Evolutionary conservation across 345 rosid species (phyloP), one percentile per base, ranked within the genome.

Genomic region (Corymbia maculata): DNA sequence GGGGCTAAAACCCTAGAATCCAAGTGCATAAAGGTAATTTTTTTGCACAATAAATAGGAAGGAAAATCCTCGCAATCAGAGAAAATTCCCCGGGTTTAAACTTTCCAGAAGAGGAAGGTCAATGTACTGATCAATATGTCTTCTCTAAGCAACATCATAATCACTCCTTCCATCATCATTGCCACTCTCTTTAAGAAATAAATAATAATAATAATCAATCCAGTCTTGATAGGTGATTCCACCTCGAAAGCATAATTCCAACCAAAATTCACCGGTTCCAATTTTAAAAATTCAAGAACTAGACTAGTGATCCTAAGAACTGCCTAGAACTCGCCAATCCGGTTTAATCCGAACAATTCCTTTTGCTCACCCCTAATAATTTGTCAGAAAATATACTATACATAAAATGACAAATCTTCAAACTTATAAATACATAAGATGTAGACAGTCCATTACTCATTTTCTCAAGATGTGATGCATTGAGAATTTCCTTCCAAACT

Each of bases 291-390:
- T 4, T 4, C 0, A 0, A 13, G 6, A 59, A 59, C 3, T 6
- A 4, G 0, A 24, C 6, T 3, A 4, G 0, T 10, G 66, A 59
- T 10, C 66, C 13, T 1, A 0, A 0, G 0, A 57, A 24, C 52
- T 13, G 14, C 16, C 4, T 4, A 51, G 16, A 4, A 57, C 4
- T 10, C 6, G 0, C n/a, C 50, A 8, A 47, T 47, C 9, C 50
- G 50, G 5, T 47, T 8, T 5, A 0, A 2, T 57, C 26, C 0
- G 0, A 24, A n/a, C n/a, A 0, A 0, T 24, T 57, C 64, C 11
- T 57, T 10, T 0, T 24, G 5, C 30, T 59, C 6, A 4, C 6
- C 66, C n/a, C 61, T 55, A 22, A 55, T 55, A 55, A 55, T 9
- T 55, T 3, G 13, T 17, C 3, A 70, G 2, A 17, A 36, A 11